Conservation (phyloP, 768 basidiomycete genomes). For the Leccinum variicolor region DNA sequence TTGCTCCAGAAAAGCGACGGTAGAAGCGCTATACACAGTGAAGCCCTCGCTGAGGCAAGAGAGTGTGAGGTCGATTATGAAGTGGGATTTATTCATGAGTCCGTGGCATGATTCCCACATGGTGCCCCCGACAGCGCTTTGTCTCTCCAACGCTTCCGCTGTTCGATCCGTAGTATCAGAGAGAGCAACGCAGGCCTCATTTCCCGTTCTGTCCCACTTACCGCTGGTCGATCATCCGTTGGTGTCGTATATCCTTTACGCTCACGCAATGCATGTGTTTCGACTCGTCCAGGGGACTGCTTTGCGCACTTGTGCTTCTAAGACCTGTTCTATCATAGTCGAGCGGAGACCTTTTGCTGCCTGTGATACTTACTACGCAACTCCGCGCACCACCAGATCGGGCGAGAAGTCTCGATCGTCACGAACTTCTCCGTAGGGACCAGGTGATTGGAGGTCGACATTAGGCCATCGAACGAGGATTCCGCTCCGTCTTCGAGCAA, state of each 20-base stretch:
- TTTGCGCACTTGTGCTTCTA: not conserved
- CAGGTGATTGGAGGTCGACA: conserved; percentile 95
- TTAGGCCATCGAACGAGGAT: conserved; percentile 79
- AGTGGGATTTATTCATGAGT: too few relatives aligned
- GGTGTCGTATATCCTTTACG: not conserved
- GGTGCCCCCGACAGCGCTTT: not conserved
- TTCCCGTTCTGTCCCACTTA: not conserved
- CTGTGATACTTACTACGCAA: conserved; percentile 29
- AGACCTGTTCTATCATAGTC: not conserved
- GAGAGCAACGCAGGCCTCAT: not conserved
- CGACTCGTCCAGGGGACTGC: not conserved
- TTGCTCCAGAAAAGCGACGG: too few relatives aligned
- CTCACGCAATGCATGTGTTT: not conserved
- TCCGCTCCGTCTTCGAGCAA: conserved; percentile 45
- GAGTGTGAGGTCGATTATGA: too few relatives aligned
- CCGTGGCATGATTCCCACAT: too few relatives aligned
- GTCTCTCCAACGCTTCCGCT: not conserved
- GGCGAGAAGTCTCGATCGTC: conserved; percentile 70
- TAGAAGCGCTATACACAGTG: too few relatives aligned
- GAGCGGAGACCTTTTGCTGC: not conserved
- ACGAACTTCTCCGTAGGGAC: conserved; percentile 62
- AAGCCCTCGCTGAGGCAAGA: too few relatives aligned
- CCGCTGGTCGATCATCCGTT: not conserved
- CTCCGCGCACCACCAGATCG: conserved; percentile 91
- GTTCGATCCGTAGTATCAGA: not conserved